phyloP scores from a whole-genome alignment of 2,329 filamentous ascomycete species.

The Coniosporium tulheliwenetii region DNA sequence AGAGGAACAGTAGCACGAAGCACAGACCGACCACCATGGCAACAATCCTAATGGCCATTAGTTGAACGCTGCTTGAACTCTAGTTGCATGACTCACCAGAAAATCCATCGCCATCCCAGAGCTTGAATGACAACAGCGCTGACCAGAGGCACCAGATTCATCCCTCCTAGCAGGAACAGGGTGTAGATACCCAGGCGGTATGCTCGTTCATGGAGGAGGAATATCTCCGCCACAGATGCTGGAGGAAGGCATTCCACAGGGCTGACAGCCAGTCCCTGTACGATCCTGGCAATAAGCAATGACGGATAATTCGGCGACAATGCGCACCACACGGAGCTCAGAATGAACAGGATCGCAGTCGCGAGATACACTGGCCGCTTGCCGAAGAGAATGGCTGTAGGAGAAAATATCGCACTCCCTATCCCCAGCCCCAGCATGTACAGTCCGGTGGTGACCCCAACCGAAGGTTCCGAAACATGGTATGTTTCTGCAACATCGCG shows the following conservation, averaged over 20 bases:
- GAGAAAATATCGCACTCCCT: conserved; percentile 70
- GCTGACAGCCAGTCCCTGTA: conserved; percentile 77
- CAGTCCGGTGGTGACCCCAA: conserved; percentile 76
- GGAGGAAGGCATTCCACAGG: conserved; percentile 87
- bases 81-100: conserved; percentile 44
- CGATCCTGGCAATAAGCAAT: conserved; percentile 64
- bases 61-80: background rate
- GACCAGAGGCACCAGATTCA: conserved; percentile 77
- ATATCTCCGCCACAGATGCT: conserved; percentile 90
- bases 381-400: conserved; percentile 79
- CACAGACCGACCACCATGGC: conserved; percentile 63
- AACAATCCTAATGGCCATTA: conserved; percentile 44
- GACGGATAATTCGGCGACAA: conserved; percentile 67
- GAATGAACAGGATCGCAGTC: conserved; percentile 61
- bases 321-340: conserved; percentile 71
- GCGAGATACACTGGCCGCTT: conserved; percentile 82
- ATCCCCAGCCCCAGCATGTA: conserved; percentile 90
- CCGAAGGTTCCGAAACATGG: conserved; percentile 50
- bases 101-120: conserved; percentile 78
- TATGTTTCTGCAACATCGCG: conserved; percentile 57
- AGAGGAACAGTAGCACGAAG: conserved; percentile 62
- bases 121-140: conserved; percentile 71
- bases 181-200: conserved; percentile 92
- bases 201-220: conserved; percentile 85
- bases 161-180: conserved; percentile 71